Conservation (phyloP, 306 rosid species). For the Rosa lucieae region DNA sequence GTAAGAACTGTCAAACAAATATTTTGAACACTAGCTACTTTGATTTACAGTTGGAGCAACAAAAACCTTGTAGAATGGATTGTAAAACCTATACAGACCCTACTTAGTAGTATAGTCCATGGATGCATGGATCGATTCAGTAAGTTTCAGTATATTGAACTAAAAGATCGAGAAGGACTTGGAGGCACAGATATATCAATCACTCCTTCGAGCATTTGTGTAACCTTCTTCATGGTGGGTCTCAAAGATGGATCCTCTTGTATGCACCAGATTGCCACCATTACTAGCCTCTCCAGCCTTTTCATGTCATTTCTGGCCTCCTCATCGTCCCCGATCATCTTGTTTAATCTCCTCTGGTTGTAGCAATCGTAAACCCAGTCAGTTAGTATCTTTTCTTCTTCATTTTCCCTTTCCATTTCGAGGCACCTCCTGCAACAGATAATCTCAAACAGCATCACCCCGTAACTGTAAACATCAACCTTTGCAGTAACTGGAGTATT, state of each 20-base stretch:
- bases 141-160: neutral
- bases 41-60: too few relatives aligned
- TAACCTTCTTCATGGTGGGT: conserved; percentile 31
- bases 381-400: conserved; percentile 9
- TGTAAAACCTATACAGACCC: too few relatives aligned
- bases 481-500: conserved; percentile 1
- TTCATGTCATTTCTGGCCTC: conserved; percentile 4
- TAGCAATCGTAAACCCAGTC: conserved; percentile 2
- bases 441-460: conserved; percentile 5
- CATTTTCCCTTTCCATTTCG: conserved; percentile 24
- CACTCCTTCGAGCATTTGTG: conserved; percentile 13
- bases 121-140: neutral
- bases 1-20: too few relatives aligned
- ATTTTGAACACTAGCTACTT: too few relatives aligned
- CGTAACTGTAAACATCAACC: conserved; percentile 2
- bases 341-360: neutral
- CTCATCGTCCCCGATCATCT: neutral
- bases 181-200: neutral
- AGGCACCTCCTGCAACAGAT: conserved; percentile 18
- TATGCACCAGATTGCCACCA: conserved; percentile 30
- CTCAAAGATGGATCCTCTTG: conserved; percentile 31
- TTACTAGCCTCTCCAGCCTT: neutral
- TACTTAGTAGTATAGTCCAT: neutral
- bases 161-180: neutral
- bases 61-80: too few relatives aligned